phyloP scores from a whole-genome alignment of 1,284 basidiomycete species.

The Takashimella tepidaria region DNA sequence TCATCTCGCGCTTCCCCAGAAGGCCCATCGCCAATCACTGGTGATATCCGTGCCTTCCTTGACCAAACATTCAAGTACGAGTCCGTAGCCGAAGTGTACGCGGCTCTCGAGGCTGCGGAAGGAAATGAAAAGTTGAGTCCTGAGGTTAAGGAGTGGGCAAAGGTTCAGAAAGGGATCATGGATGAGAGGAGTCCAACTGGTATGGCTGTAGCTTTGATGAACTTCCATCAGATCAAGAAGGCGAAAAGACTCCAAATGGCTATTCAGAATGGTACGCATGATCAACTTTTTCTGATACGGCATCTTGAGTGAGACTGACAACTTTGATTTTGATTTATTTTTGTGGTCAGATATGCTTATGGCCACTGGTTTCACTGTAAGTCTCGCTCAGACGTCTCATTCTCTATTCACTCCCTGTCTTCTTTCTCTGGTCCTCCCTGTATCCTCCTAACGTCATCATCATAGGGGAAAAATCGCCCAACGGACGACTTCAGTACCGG shows the following conservation, averaged over 20 bases:
- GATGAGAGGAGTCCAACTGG: conserved; percentile 78
- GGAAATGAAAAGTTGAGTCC: conserved; percentile 46
- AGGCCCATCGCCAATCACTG: conserved; percentile 56
- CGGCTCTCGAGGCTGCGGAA: conserved; percentile 52
- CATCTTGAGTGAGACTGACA: neutral
- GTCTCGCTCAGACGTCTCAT: neutral
- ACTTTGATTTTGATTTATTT: conserved; percentile 4
- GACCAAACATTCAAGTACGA: conserved; percentile 70
- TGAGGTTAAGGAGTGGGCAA: conserved; percentile 66
- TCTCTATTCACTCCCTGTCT: neutral
- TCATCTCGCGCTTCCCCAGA: conserved; percentile 60
- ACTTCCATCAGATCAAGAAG: conserved; percentile 64
- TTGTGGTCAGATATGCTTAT: conserved; percentile 28
- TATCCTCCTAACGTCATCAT: neutral
- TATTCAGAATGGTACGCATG: conserved; percentile 74
- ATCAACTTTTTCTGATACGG: conserved; percentile 54
- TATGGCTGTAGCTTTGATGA: conserved; percentile 74
- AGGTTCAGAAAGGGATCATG: conserved; percentile 60
- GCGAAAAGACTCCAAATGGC: conserved; percentile 59
- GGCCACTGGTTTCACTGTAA: conserved; percentile 28
- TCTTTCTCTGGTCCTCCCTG: no score
- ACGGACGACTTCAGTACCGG: conserved; percentile 78
- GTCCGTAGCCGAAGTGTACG: conserved; percentile 65
- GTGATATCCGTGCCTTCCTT: conserved; percentile 64
- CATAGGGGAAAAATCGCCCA: conserved; percentile 50